Evolutionary conservation across 1,139 yeast species (phyloP).

Genomic region (Yamadazyma diospyri): DNA sequence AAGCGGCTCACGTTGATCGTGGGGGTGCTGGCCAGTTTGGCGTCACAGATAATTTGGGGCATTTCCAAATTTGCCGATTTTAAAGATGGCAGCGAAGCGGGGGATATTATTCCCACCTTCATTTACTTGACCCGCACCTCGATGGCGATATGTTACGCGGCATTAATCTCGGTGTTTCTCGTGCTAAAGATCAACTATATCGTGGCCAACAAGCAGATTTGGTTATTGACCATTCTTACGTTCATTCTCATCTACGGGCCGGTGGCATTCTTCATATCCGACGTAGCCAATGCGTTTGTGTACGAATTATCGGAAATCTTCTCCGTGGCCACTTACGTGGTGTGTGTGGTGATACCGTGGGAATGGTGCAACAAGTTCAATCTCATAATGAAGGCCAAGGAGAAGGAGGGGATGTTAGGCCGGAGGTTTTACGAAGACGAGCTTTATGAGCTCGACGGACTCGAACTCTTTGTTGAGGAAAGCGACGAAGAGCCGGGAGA

Average conservation of each 20-base stretch:
- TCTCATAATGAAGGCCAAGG: conserved; percentile 58
- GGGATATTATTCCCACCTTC: conserved; percentile 71
- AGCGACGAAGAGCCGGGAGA: conserved; percentile 19
- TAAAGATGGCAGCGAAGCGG: conserved; percentile 37
- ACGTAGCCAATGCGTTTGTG: conserved; percentile 69
- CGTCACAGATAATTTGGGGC: conserved; percentile 70
- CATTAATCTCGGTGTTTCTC: conserved; percentile 58
- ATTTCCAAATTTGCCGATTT: conserved; percentile 51
- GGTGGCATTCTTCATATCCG: conserved; percentile 73
- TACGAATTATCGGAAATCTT: conserved; percentile 70
- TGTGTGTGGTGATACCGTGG: conserved; percentile 78
- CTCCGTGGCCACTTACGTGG: conserved; percentile 67
- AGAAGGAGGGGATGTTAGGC: conserved; percentile 77
- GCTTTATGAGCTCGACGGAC: conserved; percentile 40
- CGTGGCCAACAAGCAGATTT: conserved; percentile 45
- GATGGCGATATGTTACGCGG: conserved; percentile 68
- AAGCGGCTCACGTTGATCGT: conserved; percentile 60
- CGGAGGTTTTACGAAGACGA: conserved; percentile 76
- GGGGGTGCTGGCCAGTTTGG: conserved; percentile 55
- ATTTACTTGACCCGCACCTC: conserved; percentile 76
- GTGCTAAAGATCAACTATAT: conserved; percentile 55
- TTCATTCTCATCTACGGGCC: conserved; percentile 60
- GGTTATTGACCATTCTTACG: conserved; percentile 57
- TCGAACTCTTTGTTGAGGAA: conserved; percentile 40
- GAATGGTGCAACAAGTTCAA: conserved; percentile 80